Base-by-base conservation (phyloP, 108 stramenopile genomes). In the Schizochytrium sp. region DNA sequence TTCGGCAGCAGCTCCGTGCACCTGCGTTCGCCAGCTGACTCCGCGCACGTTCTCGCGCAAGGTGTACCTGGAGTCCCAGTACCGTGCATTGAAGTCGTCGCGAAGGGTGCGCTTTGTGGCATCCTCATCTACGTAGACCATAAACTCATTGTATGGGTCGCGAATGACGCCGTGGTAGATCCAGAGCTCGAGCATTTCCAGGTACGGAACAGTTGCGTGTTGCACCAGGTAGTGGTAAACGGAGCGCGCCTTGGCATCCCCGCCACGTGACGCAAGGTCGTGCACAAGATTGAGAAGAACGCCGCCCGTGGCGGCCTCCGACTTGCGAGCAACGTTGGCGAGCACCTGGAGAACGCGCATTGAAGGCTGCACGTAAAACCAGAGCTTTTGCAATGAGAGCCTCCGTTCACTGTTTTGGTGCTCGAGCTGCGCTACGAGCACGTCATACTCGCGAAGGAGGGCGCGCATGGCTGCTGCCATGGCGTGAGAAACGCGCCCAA, bases 71-170 rank as follows among this genome's bases (percentile, higher is more conserved):
- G 58, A 51, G 14, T 92, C 92, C 93, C 93, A 93, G 90, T 93
- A 93, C 16, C 43, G 60, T 2, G 92, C 92, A 63, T 93, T 93
- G 71, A 92, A 93, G 90, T 93, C 91, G 58, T 53, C 87, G 23
- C 71, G 34, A n/a, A 93, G 72, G 23, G 91, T 90, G 21, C 51
- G 58, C 87, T 91, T 92, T 43, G 60, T 57, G 60, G 91, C 88
- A 21, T 72, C 88, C 12, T 89, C 87, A 45, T 91, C 92, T 72
- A 92, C 92, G 5, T 29, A 58, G 23, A 93, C 89, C 90, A 93
- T 87, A 72, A 93, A 93, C 76, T 93, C 93, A 28, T 88, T 45
- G 71, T 93, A 93, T 25, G 91, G 92, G 48, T 93, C 93, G 41
- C 88, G 87, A 25, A 93, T 72, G 41, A 72, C 89, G 41, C 93